Base-by-base conservation (phyloP, 1,284 basidiomycete genomes). In the Chiua sp. region DNA sequence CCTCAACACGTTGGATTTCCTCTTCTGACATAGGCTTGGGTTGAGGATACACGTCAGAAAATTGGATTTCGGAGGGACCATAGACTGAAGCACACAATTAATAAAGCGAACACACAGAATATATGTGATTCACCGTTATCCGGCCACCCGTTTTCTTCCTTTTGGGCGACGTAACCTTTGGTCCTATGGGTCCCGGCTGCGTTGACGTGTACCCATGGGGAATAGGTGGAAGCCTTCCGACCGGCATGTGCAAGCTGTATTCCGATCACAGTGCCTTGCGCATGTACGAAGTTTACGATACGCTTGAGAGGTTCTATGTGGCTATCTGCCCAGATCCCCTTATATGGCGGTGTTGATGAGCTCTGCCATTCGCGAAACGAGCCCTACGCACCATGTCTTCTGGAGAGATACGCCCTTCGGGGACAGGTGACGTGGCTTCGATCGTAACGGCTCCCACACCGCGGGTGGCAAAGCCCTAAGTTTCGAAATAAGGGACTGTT, bases 331-430 rank as follows among this genome's bases (percentile, higher is more conserved):
- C 92, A 95, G 49, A 94, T 77, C 0, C 91, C 91, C 79, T n/a
- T 82, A 51, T 28, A 49, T 30, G 18, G 51, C 3, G n/a, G n/a
- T n/a, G n/a, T n/a, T n/a, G 26, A 47, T 63, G 35, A 63, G 48
- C 72, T 57, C 30, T 37, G 28, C 20, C 8, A 51, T 20, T 15
- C 5, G 42, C 20, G 48, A 30, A 26, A 28, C 8, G 22, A 23
- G 12, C 47, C 20, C 30, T 33, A 61, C 75, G 51, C n/a, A 81
- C 82, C 67, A 78, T 76, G 66, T 89, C 87, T 67, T 91, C 82
- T 0, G 89, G 87, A 0, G 87, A 84, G 63, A 91, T 90, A 39
- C 93, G 83, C 4, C 92, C 93, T 72, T 94, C 90, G 0, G 93
- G 88, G 0, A 88, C 77, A 18, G 94, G 88, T 4, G 86, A 81